Conservation (phyloP, 495 filamentous ascomycete species). For the Penicillium waksmanii region DNA sequence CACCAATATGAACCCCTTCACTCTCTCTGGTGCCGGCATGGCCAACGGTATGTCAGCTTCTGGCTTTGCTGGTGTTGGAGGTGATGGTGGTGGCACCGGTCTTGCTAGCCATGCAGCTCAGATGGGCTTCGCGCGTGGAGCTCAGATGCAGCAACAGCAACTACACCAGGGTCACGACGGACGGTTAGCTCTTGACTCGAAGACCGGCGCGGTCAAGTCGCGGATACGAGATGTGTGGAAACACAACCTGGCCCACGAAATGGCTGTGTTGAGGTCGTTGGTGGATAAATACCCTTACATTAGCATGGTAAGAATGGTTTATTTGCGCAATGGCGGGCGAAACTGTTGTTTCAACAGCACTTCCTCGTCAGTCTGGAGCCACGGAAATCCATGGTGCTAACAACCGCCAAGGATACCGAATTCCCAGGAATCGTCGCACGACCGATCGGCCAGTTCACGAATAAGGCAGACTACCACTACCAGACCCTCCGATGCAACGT, state of each 20-base stretch:
- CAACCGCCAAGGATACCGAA: conserved; percentile 78
- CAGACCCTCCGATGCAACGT: conserved; percentile 97
- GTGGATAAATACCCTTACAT: conserved; percentile 92
- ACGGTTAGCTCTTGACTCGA: conserved; percentile 45
- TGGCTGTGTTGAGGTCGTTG: conserved; percentile 75
- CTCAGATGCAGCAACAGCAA: conserved; percentile 68
- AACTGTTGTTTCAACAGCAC: conserved; percentile 3
- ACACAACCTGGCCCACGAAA: conserved; percentile 87
- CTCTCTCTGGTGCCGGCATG: conserved; percentile 53
- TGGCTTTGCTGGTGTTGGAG: conserved; percentile 58
- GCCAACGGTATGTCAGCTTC: conserved; percentile 58
- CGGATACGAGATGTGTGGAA: conserved; percentile 96
- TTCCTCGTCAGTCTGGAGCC: not conserved
- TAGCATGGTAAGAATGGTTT: conserved; percentile 74
- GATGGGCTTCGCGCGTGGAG: conserved; percentile 81
- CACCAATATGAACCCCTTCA: conserved; percentile 70
- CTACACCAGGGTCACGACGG: conserved; percentile 59
- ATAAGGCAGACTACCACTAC: conserved; percentile 97
- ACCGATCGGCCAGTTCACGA: conserved; percentile 89
- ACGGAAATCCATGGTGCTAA: conserved; percentile 4
- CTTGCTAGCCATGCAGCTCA: conserved; percentile 88
- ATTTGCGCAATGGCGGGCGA: not conserved
- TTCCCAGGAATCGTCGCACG: conserved; percentile 95
- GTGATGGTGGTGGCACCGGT: conserved; percentile 74
- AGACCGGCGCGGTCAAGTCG: conserved; percentile 57